Conservation (phyloP, 2,329 filamentous ascomycete species). For the Bipolaris oryzae region DNA sequence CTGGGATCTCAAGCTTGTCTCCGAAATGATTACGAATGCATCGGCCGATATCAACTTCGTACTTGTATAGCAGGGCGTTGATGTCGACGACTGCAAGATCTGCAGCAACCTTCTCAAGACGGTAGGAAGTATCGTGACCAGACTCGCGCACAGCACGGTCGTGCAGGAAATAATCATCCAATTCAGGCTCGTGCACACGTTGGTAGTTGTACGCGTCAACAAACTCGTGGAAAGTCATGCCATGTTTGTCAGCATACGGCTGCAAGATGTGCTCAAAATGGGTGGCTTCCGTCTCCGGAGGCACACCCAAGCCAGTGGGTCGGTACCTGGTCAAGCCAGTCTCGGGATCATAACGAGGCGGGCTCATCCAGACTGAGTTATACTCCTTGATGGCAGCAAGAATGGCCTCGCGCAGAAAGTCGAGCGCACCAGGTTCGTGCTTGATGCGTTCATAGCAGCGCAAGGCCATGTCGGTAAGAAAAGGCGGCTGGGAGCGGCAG, state of each 20-base stretch:
- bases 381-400: constrained; percentile 97
- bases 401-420: constrained; percentile 80
- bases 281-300: constrained; percentile 85
- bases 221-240: constrained; percentile 82
- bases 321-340: constrained; percentile 85
- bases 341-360: constrained; percentile 74
- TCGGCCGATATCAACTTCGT: constrained; percentile 89
- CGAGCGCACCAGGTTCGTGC: constrained; percentile 76
- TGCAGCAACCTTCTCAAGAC: constrained; percentile 79
- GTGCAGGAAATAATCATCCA: constrained; percentile 95
- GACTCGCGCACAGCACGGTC: constrained; percentile 95
- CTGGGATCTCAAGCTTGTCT: constrained; percentile 80
- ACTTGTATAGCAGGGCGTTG: constrained; percentile 95
- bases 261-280: constrained; percentile 84
- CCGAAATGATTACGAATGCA: constrained; percentile 84
- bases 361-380: constrained; percentile 79
- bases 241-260: constrained; percentile 83
- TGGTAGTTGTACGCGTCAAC: constrained; percentile 85
- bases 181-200: constrained; percentile 75
- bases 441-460: constrained; percentile 93
- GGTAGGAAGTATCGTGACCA: constrained; percentile 94
- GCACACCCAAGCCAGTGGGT: constrained; percentile 81
- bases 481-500: constrained; percentile 90
- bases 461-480: constrained; percentile 95
- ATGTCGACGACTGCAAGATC: constrained; percentile 92